Conservation (phyloP, 2,329 filamentous ascomycete genomes). For the Tolypocladium tundrense region DNA sequence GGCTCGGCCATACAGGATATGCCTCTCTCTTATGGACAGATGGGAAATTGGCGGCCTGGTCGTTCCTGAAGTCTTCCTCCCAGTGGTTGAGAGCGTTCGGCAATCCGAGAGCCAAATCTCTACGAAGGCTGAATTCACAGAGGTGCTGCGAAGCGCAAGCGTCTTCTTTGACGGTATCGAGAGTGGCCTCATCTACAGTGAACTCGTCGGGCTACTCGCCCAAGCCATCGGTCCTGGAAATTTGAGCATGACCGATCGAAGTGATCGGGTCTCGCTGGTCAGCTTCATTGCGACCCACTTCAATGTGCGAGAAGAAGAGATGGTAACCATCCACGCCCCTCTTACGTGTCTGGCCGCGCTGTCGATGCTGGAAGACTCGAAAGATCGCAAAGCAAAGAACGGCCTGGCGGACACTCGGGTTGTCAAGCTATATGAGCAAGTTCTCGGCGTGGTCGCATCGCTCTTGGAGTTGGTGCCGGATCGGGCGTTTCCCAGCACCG, state of each 20-base stretch:
- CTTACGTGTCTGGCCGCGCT: slow-evolving; percentile 48
- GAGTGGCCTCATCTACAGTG: slow-evolving; percentile 83
- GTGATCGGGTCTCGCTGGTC: slow-evolving; percentile 60
- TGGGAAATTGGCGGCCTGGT: slow-evolving; percentile 94
- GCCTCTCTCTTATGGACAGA: slow-evolving; percentile 91
- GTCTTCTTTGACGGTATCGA: slow-evolving; percentile 98
- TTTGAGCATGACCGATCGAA: slow-evolving; percentile 33
- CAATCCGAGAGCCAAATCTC: slow-evolving; percentile 57
- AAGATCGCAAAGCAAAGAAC: slow-evolving; percentile 21
- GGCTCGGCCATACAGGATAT: slow-evolving; percentile 81
- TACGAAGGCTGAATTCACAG: slow-evolving; percentile 62
- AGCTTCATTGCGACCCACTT: slow-evolving; percentile 79
- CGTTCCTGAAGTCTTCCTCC: slow-evolving; percentile 79
- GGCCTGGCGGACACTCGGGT: slow-evolving; percentile 22
- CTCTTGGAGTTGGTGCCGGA: slow-evolving; percentile 56
- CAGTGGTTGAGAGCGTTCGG: slow-evolving; percentile 71
- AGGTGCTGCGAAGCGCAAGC: slow-evolving; percentile 85
- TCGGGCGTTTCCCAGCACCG: slow-evolving; percentile 39
- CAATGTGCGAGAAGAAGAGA: slow-evolving; percentile 92
- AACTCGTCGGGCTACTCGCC: slow-evolving; percentile 60
- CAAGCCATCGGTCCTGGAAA: slow-evolving; percentile 43
- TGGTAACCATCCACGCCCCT: slow-evolving; percentile 79
- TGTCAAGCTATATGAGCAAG: slow-evolving; percentile 19
- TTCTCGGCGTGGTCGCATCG: slow-evolving; percentile 40
- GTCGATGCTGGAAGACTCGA: slow-evolving; percentile 52